Evolutionary conservation across 2,329 filamentous ascomycete species (phyloP).

Genomic region (Neopestalotiopsis rosae): DNA sequence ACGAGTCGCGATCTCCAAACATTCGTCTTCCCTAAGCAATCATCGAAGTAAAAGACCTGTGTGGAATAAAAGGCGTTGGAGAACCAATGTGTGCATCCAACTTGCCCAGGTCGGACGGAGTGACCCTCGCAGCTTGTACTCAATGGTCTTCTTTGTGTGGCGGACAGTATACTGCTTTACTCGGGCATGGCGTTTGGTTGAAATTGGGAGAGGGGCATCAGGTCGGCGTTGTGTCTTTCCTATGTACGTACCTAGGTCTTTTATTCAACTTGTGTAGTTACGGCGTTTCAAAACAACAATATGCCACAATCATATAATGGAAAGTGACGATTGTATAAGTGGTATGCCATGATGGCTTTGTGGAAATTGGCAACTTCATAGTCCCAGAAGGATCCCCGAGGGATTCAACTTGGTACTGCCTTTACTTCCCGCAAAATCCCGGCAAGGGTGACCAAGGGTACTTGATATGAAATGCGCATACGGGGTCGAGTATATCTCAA

Average conservation of each 20-base stretch:
- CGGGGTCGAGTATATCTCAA: not conserved
- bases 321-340: too few species aligned
- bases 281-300: too few species aligned
- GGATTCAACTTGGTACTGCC: not conserved
- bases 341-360: too few species aligned
- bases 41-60: not conserved
- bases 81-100: not conserved
- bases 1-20: constrained; percentile 37
- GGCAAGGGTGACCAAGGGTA: not conserved
- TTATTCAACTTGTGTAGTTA: not conserved
- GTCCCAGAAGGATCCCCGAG: too few species aligned
- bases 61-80: not conserved
- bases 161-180: not conserved
- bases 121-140: too few species aligned
- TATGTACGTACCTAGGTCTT: not conserved
- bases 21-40: constrained; percentile 38
- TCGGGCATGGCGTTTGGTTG: constrained; percentile 11
- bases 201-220: not conserved
- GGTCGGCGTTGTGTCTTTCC: constrained; percentile 11
- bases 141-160: not conserved
- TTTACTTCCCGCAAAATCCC: not conserved
- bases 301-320: too few species aligned
- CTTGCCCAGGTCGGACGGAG: not conserved
- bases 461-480: not conserved
- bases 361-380: too few species aligned